Percentiles rank a stretch among this genome's conserved stretches.
phyloP scores from a whole-genome alignment of 1,284 basidiomycete genomes.

The Inonotus obliquus region DNA sequence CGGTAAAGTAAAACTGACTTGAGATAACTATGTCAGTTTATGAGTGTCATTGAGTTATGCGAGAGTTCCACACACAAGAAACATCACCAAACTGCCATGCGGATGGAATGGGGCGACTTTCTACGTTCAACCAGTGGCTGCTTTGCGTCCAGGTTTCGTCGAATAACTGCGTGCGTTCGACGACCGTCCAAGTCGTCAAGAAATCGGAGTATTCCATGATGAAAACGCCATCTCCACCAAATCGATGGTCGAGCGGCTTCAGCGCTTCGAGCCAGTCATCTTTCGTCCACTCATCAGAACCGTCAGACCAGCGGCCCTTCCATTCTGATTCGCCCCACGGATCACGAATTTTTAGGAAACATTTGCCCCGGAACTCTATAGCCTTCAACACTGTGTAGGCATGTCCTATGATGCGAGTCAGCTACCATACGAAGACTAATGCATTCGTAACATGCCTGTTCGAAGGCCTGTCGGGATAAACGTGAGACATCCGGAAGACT shows the following conservation, averaged over 20 bases:
- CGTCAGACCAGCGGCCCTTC: slow-evolving; percentile 50
- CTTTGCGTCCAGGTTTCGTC: slow-evolving; percentile 45
- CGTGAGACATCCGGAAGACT: too few relatives aligned
- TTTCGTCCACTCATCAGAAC: slow-evolving; percentile 46
- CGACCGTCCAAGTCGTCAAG: slow-evolving; percentile 38
- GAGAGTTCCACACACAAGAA: not conserved
- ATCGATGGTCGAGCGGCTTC: slow-evolving; percentile 35
- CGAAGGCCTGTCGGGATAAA: slow-evolving; percentile 28
- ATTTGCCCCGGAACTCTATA: slow-evolving; percentile 41
- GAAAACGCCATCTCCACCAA: slow-evolving; percentile 49
- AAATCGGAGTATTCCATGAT: slow-evolving; percentile 58
- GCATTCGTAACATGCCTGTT: slow-evolving; percentile 6
- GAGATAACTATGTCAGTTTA: not conserved
- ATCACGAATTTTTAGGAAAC: slow-evolving; percentile 49
- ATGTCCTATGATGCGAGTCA: slow-evolving; percentile 27
- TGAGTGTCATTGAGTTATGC: not conserved
- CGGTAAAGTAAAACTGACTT: slow-evolving; percentile 41
- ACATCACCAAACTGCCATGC: not conserved
- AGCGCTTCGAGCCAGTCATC: slow-evolving; percentile 40
- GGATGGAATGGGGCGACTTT: slow-evolving; percentile 29
- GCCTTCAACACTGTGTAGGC: slow-evolving; percentile 50
- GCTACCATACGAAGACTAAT: not conserved
- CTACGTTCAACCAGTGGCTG: slow-evolving; percentile 42
- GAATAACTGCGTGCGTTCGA: slow-evolving; percentile 45
- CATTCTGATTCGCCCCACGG: slow-evolving; percentile 50